phyloP scores from a whole-genome alignment of 768 basidiomycete genomes.

The Phaeolepiota aurea region DNA sequence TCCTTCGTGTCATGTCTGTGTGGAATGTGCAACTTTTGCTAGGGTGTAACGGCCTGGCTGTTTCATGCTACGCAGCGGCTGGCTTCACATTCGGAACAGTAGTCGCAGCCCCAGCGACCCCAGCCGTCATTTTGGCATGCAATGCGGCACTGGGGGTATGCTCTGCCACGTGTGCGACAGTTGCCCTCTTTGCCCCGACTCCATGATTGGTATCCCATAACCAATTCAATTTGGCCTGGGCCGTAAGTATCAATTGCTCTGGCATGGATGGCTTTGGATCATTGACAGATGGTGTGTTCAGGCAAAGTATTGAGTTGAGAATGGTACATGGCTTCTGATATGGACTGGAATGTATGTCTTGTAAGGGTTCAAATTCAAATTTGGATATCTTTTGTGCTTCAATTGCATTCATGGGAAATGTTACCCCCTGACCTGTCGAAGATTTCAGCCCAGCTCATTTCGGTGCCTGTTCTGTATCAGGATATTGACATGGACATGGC shows the following conservation, averaged over 20 bases:
- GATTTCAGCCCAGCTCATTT: too few relatives aligned
- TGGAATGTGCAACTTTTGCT: background rate
- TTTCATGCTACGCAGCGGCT: conserved; percentile 35
- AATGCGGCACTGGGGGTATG: conserved; percentile 35
- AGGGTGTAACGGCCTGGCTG: conserved; percentile 11
- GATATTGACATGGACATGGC: too few relatives aligned
- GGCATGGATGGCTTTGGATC: too few relatives aligned
- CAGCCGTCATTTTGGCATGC: conserved; percentile 29
- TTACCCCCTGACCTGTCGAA: too few relatives aligned
- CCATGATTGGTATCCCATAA: conserved; percentile 15
- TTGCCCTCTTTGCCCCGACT: conserved; percentile 24
- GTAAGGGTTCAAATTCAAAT: too few relatives aligned
- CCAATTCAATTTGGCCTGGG: background rate
- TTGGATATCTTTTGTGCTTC: background rate
- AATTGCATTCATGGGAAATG: too few relatives aligned
- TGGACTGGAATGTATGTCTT: too few relatives aligned
- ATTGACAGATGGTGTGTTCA: too few relatives aligned
- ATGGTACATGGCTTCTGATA: too few relatives aligned
- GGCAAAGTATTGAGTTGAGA: too few relatives aligned
- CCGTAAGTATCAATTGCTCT: too few relatives aligned
- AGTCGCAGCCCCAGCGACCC: conserved; percentile 25
- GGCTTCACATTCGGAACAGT: conserved; percentile 35
- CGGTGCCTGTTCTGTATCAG: too few relatives aligned
- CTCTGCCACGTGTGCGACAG: conserved; percentile 27
- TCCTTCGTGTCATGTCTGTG: background rate